These are phyloP conservation scores for Diaporthe caulivora DNA, from an alignment of 2,329 filamentous ascomycete species.

Conservation along the genomic window DNA sequence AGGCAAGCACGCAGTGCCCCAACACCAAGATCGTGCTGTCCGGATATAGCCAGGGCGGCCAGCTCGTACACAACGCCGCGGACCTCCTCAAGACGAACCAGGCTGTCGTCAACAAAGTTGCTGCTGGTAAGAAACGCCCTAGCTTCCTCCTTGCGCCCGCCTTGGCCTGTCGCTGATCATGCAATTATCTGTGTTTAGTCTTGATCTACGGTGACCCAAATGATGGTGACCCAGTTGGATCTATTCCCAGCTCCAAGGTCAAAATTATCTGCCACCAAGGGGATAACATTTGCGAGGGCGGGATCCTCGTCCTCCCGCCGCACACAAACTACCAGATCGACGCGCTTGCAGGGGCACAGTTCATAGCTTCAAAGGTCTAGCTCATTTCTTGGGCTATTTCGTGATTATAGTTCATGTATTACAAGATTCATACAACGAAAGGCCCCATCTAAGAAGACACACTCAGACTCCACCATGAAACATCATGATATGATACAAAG, in stretches of 20 bases:
- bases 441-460: not conserved
- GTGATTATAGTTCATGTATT: not conserved
- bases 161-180: not conserved
- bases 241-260: conserved; percentile 35
- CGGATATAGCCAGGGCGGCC: conserved; percentile 52
- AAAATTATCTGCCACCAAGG: conserved; percentile 40
- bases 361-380: conserved; percentile 33
- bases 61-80: conserved; percentile 48
- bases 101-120: conserved; percentile 39
- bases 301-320: conserved; percentile 16
- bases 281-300: conserved; percentile 40
- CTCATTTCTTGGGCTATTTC: not conserved
- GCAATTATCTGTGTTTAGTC: conserved; percentile 13
- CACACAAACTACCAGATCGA: conserved; percentile 38
- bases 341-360: conserved; percentile 31
- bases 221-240: conserved; percentile 37
- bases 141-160: too few relatives aligned
- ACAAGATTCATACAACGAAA: not conserved
- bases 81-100: conserved; percentile 39
- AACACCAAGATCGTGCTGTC: conserved; percentile 56
- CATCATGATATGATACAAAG: not conserved
- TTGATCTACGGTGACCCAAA: conserved; percentile 47
- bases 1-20: conserved; percentile 48
- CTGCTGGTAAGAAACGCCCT: conserved; percentile 31
- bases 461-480: not conserved